Evolutionary conservation across 2,329 filamentous ascomycete genomes (phyloP), one percentile per base, ranked within the genome.

Genomic region (Bisporella sp.): DNA sequence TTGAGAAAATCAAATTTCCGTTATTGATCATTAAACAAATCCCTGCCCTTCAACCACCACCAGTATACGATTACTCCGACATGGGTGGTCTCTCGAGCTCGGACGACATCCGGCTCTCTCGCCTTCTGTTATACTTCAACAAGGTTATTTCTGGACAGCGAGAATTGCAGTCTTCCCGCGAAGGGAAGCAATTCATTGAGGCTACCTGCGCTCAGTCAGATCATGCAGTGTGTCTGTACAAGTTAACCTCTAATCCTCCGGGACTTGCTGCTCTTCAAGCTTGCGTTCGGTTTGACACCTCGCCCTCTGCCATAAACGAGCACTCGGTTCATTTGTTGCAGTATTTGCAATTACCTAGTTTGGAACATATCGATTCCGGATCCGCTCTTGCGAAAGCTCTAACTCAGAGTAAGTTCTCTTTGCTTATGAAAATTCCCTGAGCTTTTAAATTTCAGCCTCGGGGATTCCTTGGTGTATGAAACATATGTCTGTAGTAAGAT

Each of bases 171-270:
- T 71, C 58, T 5, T 37, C 64, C 13, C 60, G 62, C 7, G 68
- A 76, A 54, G 69, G 65, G 5, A 71, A 68, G 33, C 65, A 69
- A 5, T 76, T 78, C 46, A 40, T 79, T 3, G 75, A 79, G 57
- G 71, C 75, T 1, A 55, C 78, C 5, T 71, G 68, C 53, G 56
- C 59, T 6, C 68, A 77, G 54, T 42, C 57, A 3, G 70, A 77
- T 54, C 64, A 55, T 4, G 62, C 67, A 29, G 64, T 59, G 9
- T 72, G 71, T 54, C 62, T 73, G 7, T 69, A 74, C 33, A 66
- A 62, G 31, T 35, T 76, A 35, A 57, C 72, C 6, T 58, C 69
- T 30, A 71, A 64, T 41, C 51, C 58, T 8, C 39, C 54, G 8
- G 69, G 64, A 2, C 56, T 71, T 1, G 46, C 46, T 30, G 64